These are phyloP conservation scores for Huiozyma sinensis DNA, from an alignment of 805 yeast genomes.

Conservation along the genomic window DNA sequence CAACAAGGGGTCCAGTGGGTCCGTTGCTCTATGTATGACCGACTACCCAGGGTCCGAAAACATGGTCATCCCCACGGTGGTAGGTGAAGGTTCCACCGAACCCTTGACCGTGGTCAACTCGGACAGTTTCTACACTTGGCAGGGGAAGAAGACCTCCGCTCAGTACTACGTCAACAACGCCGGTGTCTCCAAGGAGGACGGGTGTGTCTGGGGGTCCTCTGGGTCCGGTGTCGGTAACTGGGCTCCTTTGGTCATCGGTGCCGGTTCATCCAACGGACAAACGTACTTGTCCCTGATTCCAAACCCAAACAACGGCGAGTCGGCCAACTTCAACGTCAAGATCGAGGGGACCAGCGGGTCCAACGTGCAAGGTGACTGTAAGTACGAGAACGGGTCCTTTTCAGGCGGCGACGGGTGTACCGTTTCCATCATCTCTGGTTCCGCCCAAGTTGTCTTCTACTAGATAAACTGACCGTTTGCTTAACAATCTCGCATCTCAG, in stretches of 20 bases:
- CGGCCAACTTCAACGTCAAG: constrained; percentile 65
- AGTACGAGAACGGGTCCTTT: constrained; percentile 68
- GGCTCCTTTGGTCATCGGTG: constrained; percentile 95
- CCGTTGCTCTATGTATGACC: constrained; percentile 90
- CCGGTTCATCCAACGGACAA: constrained; percentile 64
- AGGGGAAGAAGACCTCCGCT: constrained; percentile 74
- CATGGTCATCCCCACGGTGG: constrained; percentile 90
- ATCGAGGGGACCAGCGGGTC: constrained; percentile 65
- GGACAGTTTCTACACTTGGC: constrained; percentile 70
- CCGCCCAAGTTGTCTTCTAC: constrained; percentile 51
- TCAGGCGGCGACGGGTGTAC: constrained; percentile 74
- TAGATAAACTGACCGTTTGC: constrained; percentile 10
- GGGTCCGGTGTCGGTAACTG: constrained; percentile 89
- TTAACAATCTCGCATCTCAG: too few relatives aligned
- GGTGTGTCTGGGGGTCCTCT: constrained; percentile 85
- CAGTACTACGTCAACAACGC: constrained; percentile 97
- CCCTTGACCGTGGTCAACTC: constrained; percentile 75
- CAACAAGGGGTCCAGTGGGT: constrained; percentile 46
- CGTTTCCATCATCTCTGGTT: constrained; percentile 49
- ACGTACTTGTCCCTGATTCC: constrained; percentile 87
- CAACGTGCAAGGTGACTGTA: constrained; percentile 63
- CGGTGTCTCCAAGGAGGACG: constrained; percentile 81
- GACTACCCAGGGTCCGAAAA: constrained; percentile 99
- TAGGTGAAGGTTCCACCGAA: constrained; percentile 51
- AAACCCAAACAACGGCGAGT: constrained; percentile 74